Evolutionary conservation across 441 rosid species (phyloP).

Genomic region (Bocquillonia castaneifolia): DNA sequence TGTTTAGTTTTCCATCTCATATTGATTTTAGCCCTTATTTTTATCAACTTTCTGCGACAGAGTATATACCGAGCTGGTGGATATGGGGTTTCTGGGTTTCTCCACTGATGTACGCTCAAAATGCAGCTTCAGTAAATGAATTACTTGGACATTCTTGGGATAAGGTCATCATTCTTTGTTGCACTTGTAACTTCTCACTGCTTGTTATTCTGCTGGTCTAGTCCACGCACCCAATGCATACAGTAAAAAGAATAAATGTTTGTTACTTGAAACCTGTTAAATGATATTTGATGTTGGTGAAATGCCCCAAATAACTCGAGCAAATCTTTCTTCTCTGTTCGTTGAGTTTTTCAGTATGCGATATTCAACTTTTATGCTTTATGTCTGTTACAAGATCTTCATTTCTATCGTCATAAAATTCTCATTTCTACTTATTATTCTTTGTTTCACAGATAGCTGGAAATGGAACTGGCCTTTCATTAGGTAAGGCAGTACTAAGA

Average conservation of each 20-base stretch:
- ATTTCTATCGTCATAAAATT: neutral
- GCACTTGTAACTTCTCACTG: conserved; percentile 5
- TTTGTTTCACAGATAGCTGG: conserved; percentile 47
- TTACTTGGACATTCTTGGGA: conserved; percentile 87
- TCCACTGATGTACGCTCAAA: conserved; percentile 93
- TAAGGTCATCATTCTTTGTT: conserved; percentile 45
- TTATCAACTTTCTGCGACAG: conserved; percentile 38
- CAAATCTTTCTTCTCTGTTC: neutral
- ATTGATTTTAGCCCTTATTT: neutral
- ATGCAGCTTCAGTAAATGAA: conserved; percentile 94
- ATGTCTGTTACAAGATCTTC: too few relatives aligned
- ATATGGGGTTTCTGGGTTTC: conserved; percentile 98
- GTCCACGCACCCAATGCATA: conserved; percentile 11
- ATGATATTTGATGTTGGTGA: neutral
- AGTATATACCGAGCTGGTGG: conserved; percentile 90
- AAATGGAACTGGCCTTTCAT: conserved; percentile 36
- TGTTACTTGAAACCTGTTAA: neutral
- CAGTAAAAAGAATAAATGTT: neutral
- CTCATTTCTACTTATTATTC: neutral
- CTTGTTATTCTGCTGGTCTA: neutral
- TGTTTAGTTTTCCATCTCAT: neutral
- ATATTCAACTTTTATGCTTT: too few relatives aligned
- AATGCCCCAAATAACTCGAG: neutral
- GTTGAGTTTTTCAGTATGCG: neutral
- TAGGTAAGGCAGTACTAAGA: conserved; percentile 66